phyloP scores from a whole-genome alignment of 305 asterid species.

The Fraxinus angustifolia region DNA sequence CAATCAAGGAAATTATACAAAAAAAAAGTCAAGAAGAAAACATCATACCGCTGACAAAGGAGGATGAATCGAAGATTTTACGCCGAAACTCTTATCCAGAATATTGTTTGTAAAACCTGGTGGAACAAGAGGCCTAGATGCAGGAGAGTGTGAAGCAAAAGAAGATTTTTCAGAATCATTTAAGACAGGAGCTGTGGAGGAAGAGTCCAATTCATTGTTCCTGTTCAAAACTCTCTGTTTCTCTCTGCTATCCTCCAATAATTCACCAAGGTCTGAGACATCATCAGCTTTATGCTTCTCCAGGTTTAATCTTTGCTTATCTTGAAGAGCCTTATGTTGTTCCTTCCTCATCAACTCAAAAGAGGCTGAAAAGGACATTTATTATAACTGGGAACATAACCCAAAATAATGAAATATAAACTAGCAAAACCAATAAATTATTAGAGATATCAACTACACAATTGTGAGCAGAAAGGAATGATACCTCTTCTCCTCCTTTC shows the following conservation, averaged over 20 bases:
- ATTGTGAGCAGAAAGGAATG: constrained; percentile 18
- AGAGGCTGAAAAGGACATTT: constrained; percentile 50
- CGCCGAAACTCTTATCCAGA: constrained; percentile 57
- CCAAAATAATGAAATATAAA: constrained; percentile 14
- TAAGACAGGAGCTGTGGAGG: constrained; percentile 32
- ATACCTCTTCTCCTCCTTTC: constrained; percentile 96
- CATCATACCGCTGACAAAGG: constrained; percentile 51
- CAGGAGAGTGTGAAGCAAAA: constrained; percentile 50
- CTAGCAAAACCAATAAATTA: constrained; percentile 13
- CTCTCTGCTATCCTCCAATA: constrained; percentile 44
- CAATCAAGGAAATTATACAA: constrained; percentile 10
- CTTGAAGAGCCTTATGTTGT: constrained; percentile 77
- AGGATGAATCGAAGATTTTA: constrained; percentile 48
- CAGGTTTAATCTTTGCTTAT: constrained; percentile 59
- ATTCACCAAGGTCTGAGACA: constrained; percentile 38
- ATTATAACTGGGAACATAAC: constrained; percentile 17
- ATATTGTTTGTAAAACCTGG: constrained; percentile 74
- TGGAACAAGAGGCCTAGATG: constrained; percentile 78
- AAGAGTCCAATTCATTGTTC: constrained; percentile 44
- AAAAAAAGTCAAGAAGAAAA: not conserved
- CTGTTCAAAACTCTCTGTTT: constrained; percentile 37
- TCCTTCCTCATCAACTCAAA: constrained; percentile 96
- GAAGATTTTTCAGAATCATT: constrained; percentile 61
- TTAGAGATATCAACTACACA: constrained; percentile 17
- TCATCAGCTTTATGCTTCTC: constrained; percentile 50